phyloP scores from a whole-genome alignment of 2,329 filamentous ascomycete species.

The Colletotrichum orbiculare region DNA sequence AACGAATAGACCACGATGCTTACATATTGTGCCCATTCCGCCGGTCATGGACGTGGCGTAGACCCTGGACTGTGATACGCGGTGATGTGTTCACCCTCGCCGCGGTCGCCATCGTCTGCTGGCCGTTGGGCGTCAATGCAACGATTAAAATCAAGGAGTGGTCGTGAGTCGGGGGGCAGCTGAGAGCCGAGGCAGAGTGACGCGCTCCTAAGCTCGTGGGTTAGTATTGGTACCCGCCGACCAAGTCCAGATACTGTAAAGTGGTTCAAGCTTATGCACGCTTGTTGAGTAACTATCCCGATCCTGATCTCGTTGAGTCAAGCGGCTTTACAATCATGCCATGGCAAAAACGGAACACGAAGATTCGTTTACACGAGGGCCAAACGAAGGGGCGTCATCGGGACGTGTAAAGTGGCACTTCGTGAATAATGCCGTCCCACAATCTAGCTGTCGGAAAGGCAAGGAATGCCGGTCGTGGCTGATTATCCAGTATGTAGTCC shows the following conservation, averaged over 20 bases:
- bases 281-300: constrained; percentile 9
- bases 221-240: constrained; percentile 8
- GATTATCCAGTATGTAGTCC: constrained; percentile 12
- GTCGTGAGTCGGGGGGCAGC: constrained; percentile 8
- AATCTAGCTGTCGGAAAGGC: constrained; percentile 14
- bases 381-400: constrained; percentile 17
- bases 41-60: constrained; percentile 22
- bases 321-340: constrained; percentile 34
- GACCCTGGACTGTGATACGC: constrained; percentile 7
- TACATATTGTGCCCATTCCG: constrained; percentile 4
- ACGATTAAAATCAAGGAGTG: constrained; percentile 2
- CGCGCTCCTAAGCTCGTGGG: not conserved
- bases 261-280: constrained; percentile 28
- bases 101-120: constrained; percentile 2
- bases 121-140: constrained; percentile 22
- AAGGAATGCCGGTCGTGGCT: constrained; percentile 31
- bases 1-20: constrained; percentile 25
- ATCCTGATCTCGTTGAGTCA: constrained; percentile 23
- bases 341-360: constrained; percentile 13
- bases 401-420: constrained; percentile 27
- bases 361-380: constrained; percentile 2
- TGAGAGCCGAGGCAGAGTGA: not conserved
- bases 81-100: constrained; percentile 3
- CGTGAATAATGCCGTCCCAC: constrained; percentile 29
- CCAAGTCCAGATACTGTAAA: not conserved